Evolutionary conservation across 768 basidiomycete genomes (phyloP), one percentile per base, ranked within the genome.

Genomic region (Phallus indusiatus): DNA sequence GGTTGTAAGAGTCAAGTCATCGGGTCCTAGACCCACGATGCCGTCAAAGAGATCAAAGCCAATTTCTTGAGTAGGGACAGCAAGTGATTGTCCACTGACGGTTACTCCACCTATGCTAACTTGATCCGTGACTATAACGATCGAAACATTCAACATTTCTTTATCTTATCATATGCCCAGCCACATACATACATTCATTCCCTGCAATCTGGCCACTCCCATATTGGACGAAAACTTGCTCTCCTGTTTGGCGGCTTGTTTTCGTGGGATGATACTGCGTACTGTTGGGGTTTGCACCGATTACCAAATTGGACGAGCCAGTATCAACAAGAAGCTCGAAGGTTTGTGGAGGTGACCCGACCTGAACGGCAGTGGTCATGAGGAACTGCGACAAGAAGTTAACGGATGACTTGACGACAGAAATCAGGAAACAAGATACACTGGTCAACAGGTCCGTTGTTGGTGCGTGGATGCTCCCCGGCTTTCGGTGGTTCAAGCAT

Each of bases 21-120:
- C 70, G 18, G 86, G 86, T 20, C 85, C 86, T 59, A 68, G 84
- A 82, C 85, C 84, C 20, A 86, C 62, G 61, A 87, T 85, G 10
- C 85, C 85, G 63, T 86, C 85, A 21, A 81, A 74, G 12, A 48
- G 28, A n/a, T 2, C 28, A 64, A 81, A 79, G 5, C 79, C 84
- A 1, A 53, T 22, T 0, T 79, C 73, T 0, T 22, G 65, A 3
- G 72, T 67, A 18, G 85, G 84, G 53, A 82, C 83, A 64, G 85
- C 85, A 54, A 88, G 84, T 9, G 83, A 84, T 65, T 88, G 86
- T 5, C 67, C 54, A 12, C 70, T 59, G 54, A 88, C 78, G 51
- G 74, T 73, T 18, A 50, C 17, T 9, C 48, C 66, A 55, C 55
- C 55, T n/a, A 60, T 22, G 8, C 28, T 8, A 5, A 60, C 53